Conservation (phyloP, 2,329 filamentous ascomycete species). For the Hansfordia pulvinata region DNA sequence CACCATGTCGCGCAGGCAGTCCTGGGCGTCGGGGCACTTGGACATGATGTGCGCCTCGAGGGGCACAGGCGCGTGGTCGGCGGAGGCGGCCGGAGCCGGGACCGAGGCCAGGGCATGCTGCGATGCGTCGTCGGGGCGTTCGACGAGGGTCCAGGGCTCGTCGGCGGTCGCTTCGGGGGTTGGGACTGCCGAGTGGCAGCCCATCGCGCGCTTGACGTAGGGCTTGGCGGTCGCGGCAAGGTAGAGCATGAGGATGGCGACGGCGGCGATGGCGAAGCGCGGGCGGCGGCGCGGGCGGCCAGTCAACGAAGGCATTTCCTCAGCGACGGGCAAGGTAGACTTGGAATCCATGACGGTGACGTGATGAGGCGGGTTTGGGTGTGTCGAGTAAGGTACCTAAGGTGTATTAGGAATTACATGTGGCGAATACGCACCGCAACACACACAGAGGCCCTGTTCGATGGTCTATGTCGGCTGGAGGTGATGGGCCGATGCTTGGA, state of each 20-base stretch:
- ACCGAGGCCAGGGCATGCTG: conserved; percentile 3
- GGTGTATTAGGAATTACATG: too few relatives aligned
- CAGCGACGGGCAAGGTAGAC: conserved; percentile 14
- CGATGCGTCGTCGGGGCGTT: too few relatives aligned
- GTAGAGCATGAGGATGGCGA: conserved; percentile 10
- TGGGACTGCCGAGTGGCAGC: neutral
- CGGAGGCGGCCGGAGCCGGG: conserved; percentile 2
- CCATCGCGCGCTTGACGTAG: conserved; percentile 4
- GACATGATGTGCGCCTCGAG: conserved; percentile 94
- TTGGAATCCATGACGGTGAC: conserved; percentile 12
- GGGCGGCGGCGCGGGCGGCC: conserved; percentile 12
- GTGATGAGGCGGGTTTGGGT: too few relatives aligned
- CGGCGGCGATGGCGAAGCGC: conserved; percentile 8
- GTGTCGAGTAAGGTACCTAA: too few relatives aligned
- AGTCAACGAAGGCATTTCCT: too few relatives aligned
- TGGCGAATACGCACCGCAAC: too few relatives aligned
- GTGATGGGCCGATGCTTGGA: too few relatives aligned
- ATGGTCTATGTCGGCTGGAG: too few relatives aligned
- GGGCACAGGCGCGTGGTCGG: conserved; percentile 39
- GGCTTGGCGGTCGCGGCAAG: conserved; percentile 8
- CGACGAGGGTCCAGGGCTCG: conserved; percentile 4
- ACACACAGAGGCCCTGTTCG: too few relatives aligned
- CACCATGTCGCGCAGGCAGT: conserved; percentile 69
- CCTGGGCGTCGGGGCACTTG: conserved; percentile 87
- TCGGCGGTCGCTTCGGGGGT: conserved; percentile 2